These are phyloP conservation scores for Amanita phalloides DNA, from an alignment of 768 basidiomycete genomes.

Conservation along the genomic window DNA sequence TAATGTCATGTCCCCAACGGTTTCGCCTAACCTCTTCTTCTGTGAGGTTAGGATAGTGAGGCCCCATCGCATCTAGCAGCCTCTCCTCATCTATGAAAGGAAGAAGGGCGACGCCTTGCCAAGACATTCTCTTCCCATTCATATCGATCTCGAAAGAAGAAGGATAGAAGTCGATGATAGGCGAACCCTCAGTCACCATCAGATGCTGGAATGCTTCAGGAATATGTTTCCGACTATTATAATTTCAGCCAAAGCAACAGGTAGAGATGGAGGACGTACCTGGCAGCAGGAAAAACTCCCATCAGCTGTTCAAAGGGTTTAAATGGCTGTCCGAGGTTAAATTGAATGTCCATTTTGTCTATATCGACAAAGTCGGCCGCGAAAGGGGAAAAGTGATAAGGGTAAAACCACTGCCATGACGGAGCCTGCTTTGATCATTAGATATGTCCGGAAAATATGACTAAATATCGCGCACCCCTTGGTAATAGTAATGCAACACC, in stretches of 20 bases:
- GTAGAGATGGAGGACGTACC: constrained; percentile 31
- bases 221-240: constrained; percentile 71
- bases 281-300: constrained; percentile 94
- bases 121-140: constrained; percentile 99
- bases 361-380: constrained; percentile 87
- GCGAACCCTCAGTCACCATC: constrained; percentile 81
- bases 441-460: constrained; percentile 7
- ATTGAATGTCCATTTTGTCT: constrained; percentile 67
- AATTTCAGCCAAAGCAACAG: background rate
- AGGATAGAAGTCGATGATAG: constrained; percentile 96
- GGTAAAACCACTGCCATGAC: constrained; percentile 99
- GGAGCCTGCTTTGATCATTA: constrained; percentile 42
- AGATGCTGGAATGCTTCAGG: constrained; percentile 77
- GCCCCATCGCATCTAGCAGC: constrained; percentile 74
- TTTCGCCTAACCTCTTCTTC: constrained; percentile 84
- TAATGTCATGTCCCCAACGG: constrained; percentile 69
- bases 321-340: constrained; percentile 79
- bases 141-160: constrained; percentile 90
- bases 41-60: constrained; percentile 53
- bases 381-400: constrained; percentile 97
- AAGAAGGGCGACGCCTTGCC: constrained; percentile 95
- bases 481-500: constrained; percentile 97
- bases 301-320: constrained; percentile 96
- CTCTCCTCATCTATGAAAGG: constrained; percentile 90
- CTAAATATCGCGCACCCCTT: constrained; percentile 57